These are phyloP conservation scores for Cucurbita pepo DNA, from an alignment of 306 rosid species.

Conservation along the genomic window DNA sequence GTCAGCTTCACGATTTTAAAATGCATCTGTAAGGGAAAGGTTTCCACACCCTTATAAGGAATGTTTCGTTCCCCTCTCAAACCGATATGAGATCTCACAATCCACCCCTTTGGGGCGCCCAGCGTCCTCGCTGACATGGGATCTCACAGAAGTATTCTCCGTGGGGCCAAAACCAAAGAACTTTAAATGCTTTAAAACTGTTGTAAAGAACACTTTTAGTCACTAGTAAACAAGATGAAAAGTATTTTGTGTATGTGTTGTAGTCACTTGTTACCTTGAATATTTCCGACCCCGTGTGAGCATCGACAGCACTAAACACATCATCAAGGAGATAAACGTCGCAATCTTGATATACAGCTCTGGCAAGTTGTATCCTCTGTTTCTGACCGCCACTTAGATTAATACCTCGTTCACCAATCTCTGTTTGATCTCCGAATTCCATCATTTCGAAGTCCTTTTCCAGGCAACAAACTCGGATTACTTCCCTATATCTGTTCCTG, in stretches of 20 bases:
- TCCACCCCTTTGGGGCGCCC: too few species aligned
- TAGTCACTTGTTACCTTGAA: slow-evolving; percentile 43
- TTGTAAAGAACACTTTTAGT: not conserved
- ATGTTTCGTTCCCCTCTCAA: too few species aligned
- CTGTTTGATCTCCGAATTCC: slow-evolving; percentile 88
- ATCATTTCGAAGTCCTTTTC: slow-evolving; percentile 88
- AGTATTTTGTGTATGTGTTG: not conserved
- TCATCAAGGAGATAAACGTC: slow-evolving; percentile 91
- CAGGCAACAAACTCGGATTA: slow-evolving; percentile 67
- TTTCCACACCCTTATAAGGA: too few species aligned
- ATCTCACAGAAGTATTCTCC: not conserved
- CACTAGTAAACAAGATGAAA: not conserved
- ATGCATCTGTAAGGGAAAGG: too few species aligned
- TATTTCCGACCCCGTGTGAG: slow-evolving; percentile 90
- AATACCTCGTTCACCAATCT: slow-evolving; percentile 97
- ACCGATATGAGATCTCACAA: too few species aligned
- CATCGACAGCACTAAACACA: slow-evolving; percentile 95
- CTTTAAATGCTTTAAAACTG: not conserved
- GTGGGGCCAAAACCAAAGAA: too few species aligned
- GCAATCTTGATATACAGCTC: slow-evolving; percentile 82
- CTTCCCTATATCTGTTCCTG: slow-evolving; percentile 47
- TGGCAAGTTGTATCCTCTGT: slow-evolving; percentile 86
- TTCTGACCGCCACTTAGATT: slow-evolving; percentile 96
- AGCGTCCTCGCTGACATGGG: too few species aligned
- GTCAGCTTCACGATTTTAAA: too few species aligned